phyloP scores from a whole-genome alignment of 2,329 filamentous ascomycete species.

The Aureobasidium leucospermi region DNA sequence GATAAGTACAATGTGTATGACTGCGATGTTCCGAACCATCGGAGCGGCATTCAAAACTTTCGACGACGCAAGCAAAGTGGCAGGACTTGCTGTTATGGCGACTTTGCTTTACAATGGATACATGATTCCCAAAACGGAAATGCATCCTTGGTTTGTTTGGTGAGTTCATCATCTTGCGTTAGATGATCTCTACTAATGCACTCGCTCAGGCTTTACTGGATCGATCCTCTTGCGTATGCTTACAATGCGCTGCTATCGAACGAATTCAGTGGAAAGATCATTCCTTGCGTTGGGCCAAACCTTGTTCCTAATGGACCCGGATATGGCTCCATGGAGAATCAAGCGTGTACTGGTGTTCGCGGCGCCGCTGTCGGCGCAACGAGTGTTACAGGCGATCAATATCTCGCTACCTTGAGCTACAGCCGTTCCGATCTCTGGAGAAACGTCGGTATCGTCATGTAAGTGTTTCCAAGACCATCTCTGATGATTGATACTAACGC shows the following conservation, averaged over 20 bases:
- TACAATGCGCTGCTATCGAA: slow-evolving; percentile 69
- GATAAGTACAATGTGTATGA: slow-evolving; percentile 31
- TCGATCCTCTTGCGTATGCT: neutral
- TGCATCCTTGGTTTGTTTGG: slow-evolving; percentile 46
- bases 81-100: neutral
- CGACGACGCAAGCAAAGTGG: neutral
- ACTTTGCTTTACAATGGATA: slow-evolving; percentile 30
- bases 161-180: neutral
- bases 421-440: slow-evolving; percentile 63
- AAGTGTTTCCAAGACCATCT: neutral
- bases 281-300: slow-evolving; percentile 61
- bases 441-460: slow-evolving; percentile 68
- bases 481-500: too few relatives aligned
- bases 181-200: too few relatives aligned
- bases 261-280: slow-evolving; percentile 63
- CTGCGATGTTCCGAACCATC: slow-evolving; percentile 31
- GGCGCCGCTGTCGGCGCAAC: slow-evolving; percentile 54
- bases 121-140: slow-evolving; percentile 39
- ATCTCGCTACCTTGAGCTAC: slow-evolving; percentile 67
- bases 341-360: slow-evolving; percentile 74
- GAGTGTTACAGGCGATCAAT: slow-evolving; percentile 57
- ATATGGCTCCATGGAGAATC: slow-evolving; percentile 64
- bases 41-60: slow-evolving; percentile 35
- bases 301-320: slow-evolving; percentile 57
- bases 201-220: neutral